A percentile compares a stretch with the other conserved stretches of the same genome.
These are phyloP conservation scores for Suzukiozyma palmioleophila DNA, from an alignment of 1,139 yeast genomes.

Conservation along the genomic window DNA sequence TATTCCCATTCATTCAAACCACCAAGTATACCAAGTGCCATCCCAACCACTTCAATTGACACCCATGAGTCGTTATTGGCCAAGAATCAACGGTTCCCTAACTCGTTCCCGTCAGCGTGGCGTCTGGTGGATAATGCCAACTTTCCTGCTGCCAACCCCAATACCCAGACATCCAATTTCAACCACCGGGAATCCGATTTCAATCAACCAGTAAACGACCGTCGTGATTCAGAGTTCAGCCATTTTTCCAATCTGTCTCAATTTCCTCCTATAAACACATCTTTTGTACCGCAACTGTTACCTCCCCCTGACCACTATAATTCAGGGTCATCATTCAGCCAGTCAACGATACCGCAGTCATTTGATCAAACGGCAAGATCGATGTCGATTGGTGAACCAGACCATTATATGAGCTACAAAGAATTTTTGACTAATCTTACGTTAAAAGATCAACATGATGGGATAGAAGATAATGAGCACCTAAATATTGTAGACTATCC, in stretches of 20 bases:
- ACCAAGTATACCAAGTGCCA: conserved; percentile 27
- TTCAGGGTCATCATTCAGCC: conserved; percentile 6
- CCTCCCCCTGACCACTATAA: conserved; percentile 3
- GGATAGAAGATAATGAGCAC: conserved; percentile 41
- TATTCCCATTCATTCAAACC: conserved; percentile 23
- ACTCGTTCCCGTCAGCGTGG: conserved; percentile 1
- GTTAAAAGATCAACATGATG: conserved; percentile 15
- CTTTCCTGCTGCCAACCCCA: not conserved
- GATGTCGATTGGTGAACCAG: conserved; percentile 26
- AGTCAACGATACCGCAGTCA: conserved; percentile 7
- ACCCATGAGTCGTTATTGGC: conserved; percentile 3
- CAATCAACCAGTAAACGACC: not conserved
- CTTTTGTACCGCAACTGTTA: not conserved
- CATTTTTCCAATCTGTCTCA: not conserved
- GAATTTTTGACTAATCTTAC: conserved; percentile 37
- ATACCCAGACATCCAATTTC: not conserved
- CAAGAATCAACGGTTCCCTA: conserved; percentile 1
- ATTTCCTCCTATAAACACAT: not conserved
- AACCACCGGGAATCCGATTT: conserved; percentile 1
- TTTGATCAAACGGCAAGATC: conserved; percentile 11
- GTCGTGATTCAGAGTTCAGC: not conserved
- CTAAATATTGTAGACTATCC: conserved; percentile 82
- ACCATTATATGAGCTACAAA: conserved; percentile 42
- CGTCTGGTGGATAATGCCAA: not conserved
- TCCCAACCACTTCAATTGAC: conserved; percentile 49